Percentiles rank a stretch among this genome's conserved stretches.
phyloP scores from a whole-genome alignment of 2,329 filamentous ascomycete genomes.

The Emergomyces pasteurianus region DNA sequence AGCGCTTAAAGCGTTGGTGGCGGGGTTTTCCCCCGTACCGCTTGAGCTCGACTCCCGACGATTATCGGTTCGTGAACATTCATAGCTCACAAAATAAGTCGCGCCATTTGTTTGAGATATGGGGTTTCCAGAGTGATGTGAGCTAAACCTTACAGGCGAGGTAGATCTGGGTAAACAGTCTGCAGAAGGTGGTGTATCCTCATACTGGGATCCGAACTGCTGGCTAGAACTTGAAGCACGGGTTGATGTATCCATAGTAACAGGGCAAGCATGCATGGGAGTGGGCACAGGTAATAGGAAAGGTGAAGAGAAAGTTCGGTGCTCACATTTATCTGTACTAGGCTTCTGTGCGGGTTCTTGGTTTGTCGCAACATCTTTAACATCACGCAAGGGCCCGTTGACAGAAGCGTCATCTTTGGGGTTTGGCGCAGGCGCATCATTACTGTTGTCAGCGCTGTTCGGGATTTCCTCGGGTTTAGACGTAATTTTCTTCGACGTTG shows the following conservation, averaged over 20 bases:
- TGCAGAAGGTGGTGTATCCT: neutral
- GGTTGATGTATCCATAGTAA: neutral
- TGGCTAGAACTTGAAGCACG: neutral
- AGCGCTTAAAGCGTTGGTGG: neutral
- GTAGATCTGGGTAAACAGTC: neutral
- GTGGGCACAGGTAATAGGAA: neutral
- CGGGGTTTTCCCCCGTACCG: neutral
- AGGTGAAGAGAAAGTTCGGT: neutral
- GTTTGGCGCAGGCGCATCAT: neutral
- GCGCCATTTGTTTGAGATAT: neutral
- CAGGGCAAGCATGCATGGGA: too few species aligned
- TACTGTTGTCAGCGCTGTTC: neutral
- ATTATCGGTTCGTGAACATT: neutral
- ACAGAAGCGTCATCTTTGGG: neutral
- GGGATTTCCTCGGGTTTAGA: neutral
- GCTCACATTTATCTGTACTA: neutral
- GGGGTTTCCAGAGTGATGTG: neutral
- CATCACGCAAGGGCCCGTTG: neutral
- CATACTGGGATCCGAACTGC: neutral
- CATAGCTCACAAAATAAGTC: neutral
- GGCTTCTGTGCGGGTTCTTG: neutral
- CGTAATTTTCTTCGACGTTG: slow-evolving; percentile 7
- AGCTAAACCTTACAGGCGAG: neutral
- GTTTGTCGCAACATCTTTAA: neutral
- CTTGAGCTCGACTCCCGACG: neutral